A percentile compares a stretch with the other conserved stretches of the same genome.
These are phyloP conservation scores for Phycomyces nitens DNA, from an alignment of 192 early-diverging fungal species.

Conservation along the genomic window DNA sequence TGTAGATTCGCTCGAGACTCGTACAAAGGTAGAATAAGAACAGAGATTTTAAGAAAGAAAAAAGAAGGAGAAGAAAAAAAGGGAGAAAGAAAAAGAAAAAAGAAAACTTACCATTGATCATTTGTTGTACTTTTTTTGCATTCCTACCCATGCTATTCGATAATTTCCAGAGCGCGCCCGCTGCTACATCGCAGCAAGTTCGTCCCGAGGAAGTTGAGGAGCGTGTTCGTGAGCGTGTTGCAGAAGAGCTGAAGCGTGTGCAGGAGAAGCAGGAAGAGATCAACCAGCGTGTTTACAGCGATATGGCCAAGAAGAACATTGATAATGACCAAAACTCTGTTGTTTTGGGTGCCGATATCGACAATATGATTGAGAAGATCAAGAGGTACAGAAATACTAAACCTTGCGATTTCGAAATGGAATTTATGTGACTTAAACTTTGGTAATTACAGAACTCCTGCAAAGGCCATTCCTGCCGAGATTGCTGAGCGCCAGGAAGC, in stretches of 20 bases:
- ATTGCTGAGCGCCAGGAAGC: slow-evolving; percentile 28
- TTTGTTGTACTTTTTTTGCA: no score
- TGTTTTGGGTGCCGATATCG: slow-evolving; percentile 24
- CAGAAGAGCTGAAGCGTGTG: slow-evolving; percentile 21
- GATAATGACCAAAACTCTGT: slow-evolving; percentile 32
- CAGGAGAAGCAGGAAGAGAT: slow-evolving; percentile 22
- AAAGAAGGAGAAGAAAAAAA: not conserved
- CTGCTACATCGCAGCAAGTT: not conserved
- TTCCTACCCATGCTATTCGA: no score
- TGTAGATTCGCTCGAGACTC: slow-evolving; percentile 29
- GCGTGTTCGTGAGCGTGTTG: slow-evolving; percentile 32
- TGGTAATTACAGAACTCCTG: slow-evolving; percentile 14
- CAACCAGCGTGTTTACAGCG: slow-evolving; percentile 14
- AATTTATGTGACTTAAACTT: no score
- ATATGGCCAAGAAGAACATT: slow-evolving; percentile 23
- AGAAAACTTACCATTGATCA: not conserved
- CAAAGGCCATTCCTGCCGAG: slow-evolving; percentile 29
- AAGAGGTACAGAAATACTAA: slow-evolving; percentile 27
- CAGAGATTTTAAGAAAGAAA: no score
- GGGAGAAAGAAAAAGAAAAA: not conserved
- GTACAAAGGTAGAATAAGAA: not conserved
- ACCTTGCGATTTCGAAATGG: no score
- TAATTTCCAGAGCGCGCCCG: not conserved
- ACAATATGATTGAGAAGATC: slow-evolving; percentile 30
- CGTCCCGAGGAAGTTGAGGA: slow-evolving; percentile 27